A percentile compares a stretch with the other conserved stretches of the same genome.
phyloP scores from a whole-genome alignment of 192 early-diverging fungal species.

The Funneliformis mosseae region DNA sequence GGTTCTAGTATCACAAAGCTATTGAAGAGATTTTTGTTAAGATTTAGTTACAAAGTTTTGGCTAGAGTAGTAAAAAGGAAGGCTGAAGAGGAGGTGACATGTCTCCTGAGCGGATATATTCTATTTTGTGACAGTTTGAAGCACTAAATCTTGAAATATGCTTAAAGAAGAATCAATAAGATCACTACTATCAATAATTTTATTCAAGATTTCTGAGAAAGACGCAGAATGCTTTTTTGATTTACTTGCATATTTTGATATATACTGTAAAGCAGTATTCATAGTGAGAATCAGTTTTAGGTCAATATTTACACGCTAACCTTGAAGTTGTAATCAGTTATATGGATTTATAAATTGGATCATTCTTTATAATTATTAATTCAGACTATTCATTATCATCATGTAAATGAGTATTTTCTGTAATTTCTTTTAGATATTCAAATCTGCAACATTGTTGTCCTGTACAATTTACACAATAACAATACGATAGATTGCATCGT shows the following conservation, averaged over 20 bases:
- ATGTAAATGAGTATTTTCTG: background rate
- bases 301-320: background rate
- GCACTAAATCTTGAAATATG: background rate
- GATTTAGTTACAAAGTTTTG: no score
- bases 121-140: background rate
- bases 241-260: background rate
- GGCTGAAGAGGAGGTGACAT: no score
- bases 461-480: background rate
- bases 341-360: no score
- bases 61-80: background rate
- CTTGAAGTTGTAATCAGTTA: background rate
- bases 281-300: background rate
- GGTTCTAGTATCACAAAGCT: no score
- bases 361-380: background rate
- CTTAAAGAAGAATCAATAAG: background rate
- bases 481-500: background rate
- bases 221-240: background rate
- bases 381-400: slow-evolving; percentile 1
- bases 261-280: background rate
- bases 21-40: no score
- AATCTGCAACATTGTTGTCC: background rate
- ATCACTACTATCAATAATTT: background rate
- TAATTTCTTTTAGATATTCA: slow-evolving; percentile 1
- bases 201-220: background rate
- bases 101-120: background rate